phyloP scores from a whole-genome alignment of 306 rosid genomes.

The Canavalia ensiformis region DNA sequence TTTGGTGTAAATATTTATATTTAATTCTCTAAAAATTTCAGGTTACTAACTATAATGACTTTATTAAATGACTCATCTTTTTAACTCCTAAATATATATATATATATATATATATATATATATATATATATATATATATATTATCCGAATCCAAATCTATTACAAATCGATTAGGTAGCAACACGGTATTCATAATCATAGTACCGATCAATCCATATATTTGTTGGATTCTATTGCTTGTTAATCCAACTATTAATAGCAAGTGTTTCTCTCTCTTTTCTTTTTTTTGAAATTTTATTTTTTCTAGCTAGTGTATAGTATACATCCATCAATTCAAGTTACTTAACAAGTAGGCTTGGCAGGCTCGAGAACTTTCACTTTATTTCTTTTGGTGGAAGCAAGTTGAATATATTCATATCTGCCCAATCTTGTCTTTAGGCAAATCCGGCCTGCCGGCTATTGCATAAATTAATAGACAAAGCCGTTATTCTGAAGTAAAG shows the following conservation, averaged over 20 bases:
- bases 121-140: no score
- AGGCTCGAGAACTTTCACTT: background rate
- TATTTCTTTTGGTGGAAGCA: background rate
- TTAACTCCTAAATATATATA: background rate
- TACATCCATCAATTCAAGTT: background rate
- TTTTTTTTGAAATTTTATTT: no score
- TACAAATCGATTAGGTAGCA: background rate
- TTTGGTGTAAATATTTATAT: no score
- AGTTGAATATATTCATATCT: constrained; percentile 39
- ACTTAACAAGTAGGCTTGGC: background rate
- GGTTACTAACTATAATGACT: background rate
- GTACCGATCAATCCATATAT: background rate
- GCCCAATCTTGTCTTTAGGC: background rate
- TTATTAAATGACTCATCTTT: background rate
- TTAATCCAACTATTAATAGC: background rate
- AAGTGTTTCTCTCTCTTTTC: background rate
- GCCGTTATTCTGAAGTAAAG: background rate
- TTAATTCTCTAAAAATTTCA: background rate
- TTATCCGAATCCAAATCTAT: background rate
- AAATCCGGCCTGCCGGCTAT: constrained; percentile 13
- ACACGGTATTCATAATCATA: constrained; percentile 19
- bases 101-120: no score
- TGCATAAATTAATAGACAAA: background rate
- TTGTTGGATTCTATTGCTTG: background rate
- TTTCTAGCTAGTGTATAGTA: background rate